Evolutionary conservation across 768 basidiomycete species (phyloP), one percentile per base, ranked within the genome.

Genomic region (Mycena leptocephala): DNA sequence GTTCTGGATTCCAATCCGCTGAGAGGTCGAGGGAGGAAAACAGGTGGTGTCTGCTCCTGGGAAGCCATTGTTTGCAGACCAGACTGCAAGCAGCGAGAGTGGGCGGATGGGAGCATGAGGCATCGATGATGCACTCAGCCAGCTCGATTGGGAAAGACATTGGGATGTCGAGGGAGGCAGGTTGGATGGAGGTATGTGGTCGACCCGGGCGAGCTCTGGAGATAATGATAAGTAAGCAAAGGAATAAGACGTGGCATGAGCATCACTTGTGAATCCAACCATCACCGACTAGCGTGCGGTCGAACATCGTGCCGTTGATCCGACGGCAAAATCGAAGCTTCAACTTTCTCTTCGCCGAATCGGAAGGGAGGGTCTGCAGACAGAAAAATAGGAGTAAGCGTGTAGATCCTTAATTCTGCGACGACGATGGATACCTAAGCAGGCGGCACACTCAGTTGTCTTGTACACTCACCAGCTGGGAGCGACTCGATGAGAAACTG

Each of bases 51-150:
- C 76, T 67, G 61, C 70, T 71, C 22, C 76, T 35, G 5, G 76
- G 79, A 26, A 77, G 64, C 79, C 80, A 81, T 22, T 59, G 51
- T n/a, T 55, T 65, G 69, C 78, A 81, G 48, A 78, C 76, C 14
- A 80, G 64, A 46, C 71, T 72, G 73, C 79, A 81, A 14, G 71
- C 58, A 7, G 63, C 46, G 43, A 80, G 76, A 1, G 74, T 58
- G 16, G 41, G 51, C 16, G 28, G 26, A 65, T 79, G 58, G 41
- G 35, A 46, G 71, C 55, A 48, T 6, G 76, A 69, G 20, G 66
- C 71, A 51, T 81, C 79, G 18, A 81, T 78, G 39, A 80, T 74
- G 43, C 32, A 41, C 28, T 81, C 79, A 9, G 46, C 58, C 28
- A 74, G 61, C 61, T 77, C 76, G 5, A 76, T 66, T 22, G 75